phyloP scores from a whole-genome alignment of 495 filamentous ascomycete species.

The Penicillium diatomitis region DNA sequence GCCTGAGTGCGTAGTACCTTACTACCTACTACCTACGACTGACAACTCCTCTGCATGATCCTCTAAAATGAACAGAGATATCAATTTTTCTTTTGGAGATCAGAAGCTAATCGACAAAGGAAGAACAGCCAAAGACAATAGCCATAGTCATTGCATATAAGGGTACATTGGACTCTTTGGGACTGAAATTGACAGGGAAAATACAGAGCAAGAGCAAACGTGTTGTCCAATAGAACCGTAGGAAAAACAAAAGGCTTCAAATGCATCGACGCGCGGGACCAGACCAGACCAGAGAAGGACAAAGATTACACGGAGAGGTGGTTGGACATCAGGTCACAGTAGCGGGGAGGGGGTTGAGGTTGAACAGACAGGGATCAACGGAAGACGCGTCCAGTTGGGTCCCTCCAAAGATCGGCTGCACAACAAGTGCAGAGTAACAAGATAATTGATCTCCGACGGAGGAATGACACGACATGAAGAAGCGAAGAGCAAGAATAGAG shows the following conservation, averaged over 20 bases:
- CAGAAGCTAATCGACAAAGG: background rate
- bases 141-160: background rate
- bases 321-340: constrained; percentile 6
- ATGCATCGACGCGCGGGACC: constrained; percentile 5
- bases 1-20: no score
- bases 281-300: background rate
- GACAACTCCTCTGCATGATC: no score
- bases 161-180: background rate
- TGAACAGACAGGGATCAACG: constrained; percentile 2
- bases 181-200: no score
- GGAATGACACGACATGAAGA: background rate
- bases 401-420: constrained; percentile 1
- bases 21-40: no score
- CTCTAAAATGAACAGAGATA: no score
- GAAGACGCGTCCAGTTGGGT: no score
- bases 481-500: no score
- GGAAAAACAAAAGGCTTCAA: constrained; percentile 7
- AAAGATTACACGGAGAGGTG: constrained; percentile 4
- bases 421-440: constrained; percentile 9
- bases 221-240: background rate
- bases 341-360: background rate
- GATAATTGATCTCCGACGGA: no score
- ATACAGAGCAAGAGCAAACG: no score
- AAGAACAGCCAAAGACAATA: background rate
- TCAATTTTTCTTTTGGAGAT: no score